Percentiles rank a stretch among this genome's conserved stretches.
Evolutionary conservation across 2,329 filamentous ascomycete species (phyloP).

Genomic region (Sclerotinia borealis): DNA sequence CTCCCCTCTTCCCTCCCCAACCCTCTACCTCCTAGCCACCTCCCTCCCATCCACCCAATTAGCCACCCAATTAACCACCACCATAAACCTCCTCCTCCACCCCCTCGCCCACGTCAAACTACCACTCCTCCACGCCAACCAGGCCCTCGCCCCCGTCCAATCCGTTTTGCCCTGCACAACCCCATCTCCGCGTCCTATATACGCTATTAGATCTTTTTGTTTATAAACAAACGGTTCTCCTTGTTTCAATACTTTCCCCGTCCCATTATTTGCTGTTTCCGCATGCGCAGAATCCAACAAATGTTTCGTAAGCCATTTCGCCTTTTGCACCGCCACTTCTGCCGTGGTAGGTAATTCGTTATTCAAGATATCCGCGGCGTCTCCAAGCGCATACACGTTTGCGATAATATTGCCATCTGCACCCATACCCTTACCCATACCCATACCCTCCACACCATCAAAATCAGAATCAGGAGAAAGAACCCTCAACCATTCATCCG

Average conservation of each 20-base stretch:
- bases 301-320: constrained; percentile 14
- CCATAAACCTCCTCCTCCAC: constrained; percentile 21
- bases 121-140: constrained; percentile 24
- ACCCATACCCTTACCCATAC: constrained; percentile 13
- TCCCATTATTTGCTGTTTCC: too few species aligned
- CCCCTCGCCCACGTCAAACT: constrained; percentile 22
- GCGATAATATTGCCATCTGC: background rate
- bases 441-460: constrained; percentile 20
- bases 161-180: constrained; percentile 19
- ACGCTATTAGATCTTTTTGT: constrained; percentile 20
- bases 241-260: background rate
- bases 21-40: constrained; percentile 16
- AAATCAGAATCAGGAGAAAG: constrained; percentile 19
- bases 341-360: constrained; percentile 19
- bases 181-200: constrained; percentile 21
- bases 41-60: constrained; percentile 20
- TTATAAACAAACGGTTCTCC: constrained; percentile 16
- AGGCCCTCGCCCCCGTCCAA: constrained; percentile 19
- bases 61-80: constrained; percentile 20
- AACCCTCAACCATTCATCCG: constrained; percentile 18
- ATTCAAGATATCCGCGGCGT: constrained; percentile 27
- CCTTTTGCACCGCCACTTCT: constrained; percentile 20
- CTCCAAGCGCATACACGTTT: constrained; percentile 29
- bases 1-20: background rate
- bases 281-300: too few species aligned